phyloP scores from a whole-genome alignment of 768 basidiomycete species.

The Kwoniella sp. region DNA sequence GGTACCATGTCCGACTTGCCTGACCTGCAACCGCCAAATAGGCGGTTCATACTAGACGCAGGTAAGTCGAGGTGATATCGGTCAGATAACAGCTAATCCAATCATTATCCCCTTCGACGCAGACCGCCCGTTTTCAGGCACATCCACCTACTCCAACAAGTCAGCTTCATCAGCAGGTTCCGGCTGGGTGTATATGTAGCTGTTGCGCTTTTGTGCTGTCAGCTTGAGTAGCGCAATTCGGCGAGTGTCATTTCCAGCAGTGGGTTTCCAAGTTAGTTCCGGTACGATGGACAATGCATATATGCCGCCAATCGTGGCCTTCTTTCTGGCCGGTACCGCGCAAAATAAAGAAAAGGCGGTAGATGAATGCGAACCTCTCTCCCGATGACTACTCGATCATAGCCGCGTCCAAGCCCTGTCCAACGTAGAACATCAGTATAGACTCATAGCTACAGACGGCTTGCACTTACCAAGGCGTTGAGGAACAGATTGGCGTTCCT shows the following conservation, averaged over 20 bases:
- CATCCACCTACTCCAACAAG: constrained; percentile 1
- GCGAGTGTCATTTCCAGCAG: too few relatives aligned
- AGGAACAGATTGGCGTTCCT: constrained; percentile 80
- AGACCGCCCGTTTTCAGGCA: constrained; percentile 8
- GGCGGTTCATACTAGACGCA: constrained; percentile 1
- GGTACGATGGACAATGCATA: too few relatives aligned
- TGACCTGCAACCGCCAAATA: constrained; percentile 3
- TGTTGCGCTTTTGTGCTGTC: too few relatives aligned
- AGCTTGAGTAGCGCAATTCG: too few relatives aligned
- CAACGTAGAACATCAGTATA: neutral
- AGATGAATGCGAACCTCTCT: neutral
- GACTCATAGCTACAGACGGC: neutral
- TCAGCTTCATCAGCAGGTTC: constrained; percentile 8
- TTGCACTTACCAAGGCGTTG: constrained; percentile 48
- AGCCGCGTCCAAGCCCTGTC: constrained; percentile 26
- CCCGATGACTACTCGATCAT: constrained; percentile 18
- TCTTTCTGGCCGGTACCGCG: neutral
- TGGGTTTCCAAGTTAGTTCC: too few relatives aligned
- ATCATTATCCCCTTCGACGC: too few relatives aligned
- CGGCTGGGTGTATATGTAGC: constrained; percentile 10
- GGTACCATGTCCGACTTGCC: too few relatives aligned
- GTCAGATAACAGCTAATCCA: too few relatives aligned
- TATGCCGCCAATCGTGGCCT: too few relatives aligned
- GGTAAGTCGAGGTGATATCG: neutral
- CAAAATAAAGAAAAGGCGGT: neutral